These are phyloP conservation scores for Penicillium ochrochloron DNA, from an alignment of 495 filamentous ascomycete genomes.

Conservation along the genomic window DNA sequence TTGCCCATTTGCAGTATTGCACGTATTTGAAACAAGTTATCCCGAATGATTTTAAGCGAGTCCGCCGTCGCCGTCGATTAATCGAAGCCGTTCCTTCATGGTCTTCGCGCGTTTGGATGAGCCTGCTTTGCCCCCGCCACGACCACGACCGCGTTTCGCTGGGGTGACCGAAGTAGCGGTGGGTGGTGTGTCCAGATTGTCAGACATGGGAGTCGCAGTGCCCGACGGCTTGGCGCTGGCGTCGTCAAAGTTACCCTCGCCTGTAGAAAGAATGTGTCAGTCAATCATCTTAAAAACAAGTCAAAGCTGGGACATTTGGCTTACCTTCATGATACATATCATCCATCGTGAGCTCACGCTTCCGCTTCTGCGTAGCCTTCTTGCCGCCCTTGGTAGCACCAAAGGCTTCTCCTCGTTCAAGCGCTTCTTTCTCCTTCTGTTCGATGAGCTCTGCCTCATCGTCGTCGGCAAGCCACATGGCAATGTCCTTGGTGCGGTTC, in stretches of 20 bases:
- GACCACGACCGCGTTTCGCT: constrained; percentile 56
- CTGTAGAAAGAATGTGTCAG: constrained; percentile 52
- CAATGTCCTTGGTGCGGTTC: constrained; percentile 93
- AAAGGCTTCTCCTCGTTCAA: constrained; percentile 57
- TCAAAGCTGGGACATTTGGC: not conserved
- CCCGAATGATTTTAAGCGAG: constrained; percentile 32
- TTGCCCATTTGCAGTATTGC: constrained; percentile 26
- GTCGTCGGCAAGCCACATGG: constrained; percentile 95
- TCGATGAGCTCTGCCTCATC: constrained; percentile 92
- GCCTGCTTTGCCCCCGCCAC: constrained; percentile 49
- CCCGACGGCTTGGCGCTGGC: constrained; percentile 77
- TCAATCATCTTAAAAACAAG: constrained; percentile 11
- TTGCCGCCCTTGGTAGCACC: constrained; percentile 60
- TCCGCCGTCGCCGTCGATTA: constrained; percentile 78
- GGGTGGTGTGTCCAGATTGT: constrained; percentile 49
- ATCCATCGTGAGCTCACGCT: constrained; percentile 83
- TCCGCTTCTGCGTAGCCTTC: constrained; percentile 61
- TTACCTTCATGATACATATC: constrained; percentile 98
- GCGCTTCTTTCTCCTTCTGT: constrained; percentile 80
- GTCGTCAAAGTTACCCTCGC: constrained; percentile 93
- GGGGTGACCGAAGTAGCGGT: constrained; percentile 41
- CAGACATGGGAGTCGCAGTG: constrained; percentile 77
- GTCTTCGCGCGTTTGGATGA: constrained; percentile 87
- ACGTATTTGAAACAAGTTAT: constrained; percentile 25
- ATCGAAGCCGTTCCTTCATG: constrained; percentile 82